Percentiles rank a stretch among this genome's conserved stretches.
These are phyloP conservation scores for Psilocybe cyanescens DNA, from an alignment of 768 basidiomycete species.

Conservation along the genomic window DNA sequence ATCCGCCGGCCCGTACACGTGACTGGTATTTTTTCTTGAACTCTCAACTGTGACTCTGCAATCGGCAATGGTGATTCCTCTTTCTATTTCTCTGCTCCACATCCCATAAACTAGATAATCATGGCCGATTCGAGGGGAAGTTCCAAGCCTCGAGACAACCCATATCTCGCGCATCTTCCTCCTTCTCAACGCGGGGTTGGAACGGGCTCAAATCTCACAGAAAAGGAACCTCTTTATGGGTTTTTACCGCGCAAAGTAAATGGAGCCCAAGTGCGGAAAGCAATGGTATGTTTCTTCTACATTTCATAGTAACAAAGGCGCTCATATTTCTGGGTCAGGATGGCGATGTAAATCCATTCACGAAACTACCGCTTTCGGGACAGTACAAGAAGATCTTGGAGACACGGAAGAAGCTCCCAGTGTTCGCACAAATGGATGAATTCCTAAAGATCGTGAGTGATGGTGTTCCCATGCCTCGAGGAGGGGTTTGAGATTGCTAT, in stretches of 20 bases:
- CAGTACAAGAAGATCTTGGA: conserved; percentile 89
- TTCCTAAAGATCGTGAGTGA: conserved; percentile 85
- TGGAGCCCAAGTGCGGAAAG: conserved; percentile 65
- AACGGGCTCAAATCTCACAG: conserved; percentile 14
- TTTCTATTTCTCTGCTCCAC: neutral
- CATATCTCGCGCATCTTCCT: conserved; percentile 56
- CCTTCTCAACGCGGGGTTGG: conserved; percentile 37
- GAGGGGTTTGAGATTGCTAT: conserved; percentile 50
- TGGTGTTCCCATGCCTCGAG: conserved; percentile 30
- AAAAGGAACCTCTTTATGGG: conserved; percentile 70
- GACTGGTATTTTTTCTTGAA: conserved; percentile 1
- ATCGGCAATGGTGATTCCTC: neutral
- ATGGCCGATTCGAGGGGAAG: conserved; percentile 12
- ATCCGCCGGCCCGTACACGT: neutral
- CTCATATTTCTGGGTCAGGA: conserved; percentile 10
- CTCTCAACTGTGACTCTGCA: neutral
- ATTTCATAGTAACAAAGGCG: neutral
- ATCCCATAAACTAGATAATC: neutral
- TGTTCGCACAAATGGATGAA: conserved; percentile 90
- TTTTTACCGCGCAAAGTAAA: conserved; percentile 73
- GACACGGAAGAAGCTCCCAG: conserved; percentile 85
- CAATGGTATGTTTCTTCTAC: conserved; percentile 57
- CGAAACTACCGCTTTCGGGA: conserved; percentile 71
- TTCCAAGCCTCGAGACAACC: conserved; percentile 42
- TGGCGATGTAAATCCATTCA: conserved; percentile 83